Percentiles rank a stretch among this genome's conserved stretches.
phyloP scores from a whole-genome alignment of 2,329 filamentous ascomycete genomes.

The Fusarium papillatum region DNA sequence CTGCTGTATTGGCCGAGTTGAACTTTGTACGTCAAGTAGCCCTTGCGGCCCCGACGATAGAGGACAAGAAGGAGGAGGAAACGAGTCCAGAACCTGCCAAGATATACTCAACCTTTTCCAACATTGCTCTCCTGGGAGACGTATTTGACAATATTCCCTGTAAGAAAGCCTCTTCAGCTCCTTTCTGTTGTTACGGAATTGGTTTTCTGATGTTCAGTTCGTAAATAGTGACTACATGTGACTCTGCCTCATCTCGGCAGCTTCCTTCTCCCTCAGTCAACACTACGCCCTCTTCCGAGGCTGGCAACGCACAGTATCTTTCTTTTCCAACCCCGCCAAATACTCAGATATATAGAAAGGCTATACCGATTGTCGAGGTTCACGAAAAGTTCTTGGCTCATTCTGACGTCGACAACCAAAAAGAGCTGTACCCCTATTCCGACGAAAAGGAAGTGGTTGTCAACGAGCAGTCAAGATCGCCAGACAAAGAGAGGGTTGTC shows the following conservation, averaged over 20 bases:
- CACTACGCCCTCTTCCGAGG: background rate
- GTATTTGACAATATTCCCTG: background rate
- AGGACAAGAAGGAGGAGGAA: background rate
- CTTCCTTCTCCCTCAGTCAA: background rate
- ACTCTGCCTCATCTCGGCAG: background rate
- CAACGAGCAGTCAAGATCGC: background rate
- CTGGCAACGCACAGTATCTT: background rate
- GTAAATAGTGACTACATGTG: background rate
- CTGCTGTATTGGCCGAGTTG: background rate
- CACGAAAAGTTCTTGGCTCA: background rate
- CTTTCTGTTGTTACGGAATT: too few relatives aligned
- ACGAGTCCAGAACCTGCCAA: background rate
- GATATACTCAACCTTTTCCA: background rate
- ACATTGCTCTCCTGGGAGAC: background rate
- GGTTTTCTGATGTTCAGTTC: background rate
- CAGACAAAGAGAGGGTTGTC: background rate
- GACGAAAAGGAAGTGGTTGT: background rate
- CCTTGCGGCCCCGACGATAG: background rate
- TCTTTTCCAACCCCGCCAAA: too few relatives aligned
- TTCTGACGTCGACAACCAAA: background rate
- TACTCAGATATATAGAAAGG: background rate
- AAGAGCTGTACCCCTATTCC: background rate
- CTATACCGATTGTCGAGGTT: background rate
- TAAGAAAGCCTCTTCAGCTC: background rate
- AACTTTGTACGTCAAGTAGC: background rate